Conservation (phyloP, 768 basidiomycete genomes). For the Hirschioporus abietinus region DNA sequence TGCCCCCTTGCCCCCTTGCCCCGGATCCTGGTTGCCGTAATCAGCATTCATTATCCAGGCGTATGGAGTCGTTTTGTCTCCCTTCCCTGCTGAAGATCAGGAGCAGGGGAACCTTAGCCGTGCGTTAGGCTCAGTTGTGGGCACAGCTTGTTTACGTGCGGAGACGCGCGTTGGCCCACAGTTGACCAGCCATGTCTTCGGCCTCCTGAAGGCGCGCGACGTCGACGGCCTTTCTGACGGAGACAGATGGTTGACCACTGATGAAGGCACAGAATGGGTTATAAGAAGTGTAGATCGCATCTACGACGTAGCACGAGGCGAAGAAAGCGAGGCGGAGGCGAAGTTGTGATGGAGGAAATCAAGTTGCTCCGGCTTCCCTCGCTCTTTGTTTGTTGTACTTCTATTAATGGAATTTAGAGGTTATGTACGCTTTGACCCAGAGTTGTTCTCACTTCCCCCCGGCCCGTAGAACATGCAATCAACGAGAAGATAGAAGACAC, state of each 20-base stretch:
- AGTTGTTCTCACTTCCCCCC: background rate
- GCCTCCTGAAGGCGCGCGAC: constrained; percentile 77
- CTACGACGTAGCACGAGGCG: constrained; percentile 63
- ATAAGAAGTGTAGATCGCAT: constrained; percentile 78
- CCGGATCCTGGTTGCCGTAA: constrained; percentile 8
- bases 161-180: constrained; percentile 84
- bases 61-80: constrained; percentile 75
- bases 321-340: constrained; percentile 33
- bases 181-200: constrained; percentile 83
- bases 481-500: background rate
- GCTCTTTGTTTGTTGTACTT: background rate
- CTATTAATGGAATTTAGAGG: background rate
- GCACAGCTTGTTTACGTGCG: constrained; percentile 78
- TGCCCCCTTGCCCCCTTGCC: constrained; percentile 6
- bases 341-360: constrained; percentile 41
- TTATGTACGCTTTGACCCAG: background rate
- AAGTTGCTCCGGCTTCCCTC: background rate
- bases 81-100: constrained; percentile 59
- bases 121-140: constrained; percentile 78
- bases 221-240: constrained; percentile 56
- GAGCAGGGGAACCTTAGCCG: constrained; percentile 84
- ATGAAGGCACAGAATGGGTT: constrained; percentile 88
- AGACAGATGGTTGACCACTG: constrained; percentile 76
- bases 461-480: background rate
- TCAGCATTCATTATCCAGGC: constrained; percentile 83